A percentile compares a stretch with the other conserved stretches of the same genome.
These are phyloP conservation scores for Puccinia polysora DNA, from an alignment of 1,284 basidiomycete genomes.

Conservation along the genomic window DNA sequence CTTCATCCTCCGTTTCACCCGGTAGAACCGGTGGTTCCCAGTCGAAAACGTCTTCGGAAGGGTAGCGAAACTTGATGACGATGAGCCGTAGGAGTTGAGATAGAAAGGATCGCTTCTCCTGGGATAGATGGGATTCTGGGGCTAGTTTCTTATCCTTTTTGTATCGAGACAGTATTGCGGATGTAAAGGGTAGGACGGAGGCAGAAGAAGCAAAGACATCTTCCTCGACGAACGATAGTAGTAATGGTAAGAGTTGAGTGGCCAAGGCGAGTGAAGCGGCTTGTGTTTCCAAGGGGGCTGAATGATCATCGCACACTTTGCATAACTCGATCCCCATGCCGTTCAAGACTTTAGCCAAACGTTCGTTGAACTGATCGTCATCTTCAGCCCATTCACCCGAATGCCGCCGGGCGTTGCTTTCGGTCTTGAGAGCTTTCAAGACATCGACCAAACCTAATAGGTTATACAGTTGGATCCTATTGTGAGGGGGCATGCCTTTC, in stretches of 20 bases:
- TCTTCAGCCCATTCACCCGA: slow-evolving; percentile 58
- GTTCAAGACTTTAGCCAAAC: slow-evolving; percentile 78
- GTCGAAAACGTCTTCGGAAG: slow-evolving; percentile 61
- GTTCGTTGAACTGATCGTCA: slow-evolving; percentile 77
- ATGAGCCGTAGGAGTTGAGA: slow-evolving; percentile 72
- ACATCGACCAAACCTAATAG: slow-evolving; percentile 79
- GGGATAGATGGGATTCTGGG: slow-evolving; percentile 63
- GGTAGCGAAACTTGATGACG: slow-evolving; percentile 66
- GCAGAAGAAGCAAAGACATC: slow-evolving; percentile 78
- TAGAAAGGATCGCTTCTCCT: slow-evolving; percentile 73
- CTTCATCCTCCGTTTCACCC: slow-evolving; percentile 82
- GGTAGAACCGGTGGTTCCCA: slow-evolving; percentile 82
- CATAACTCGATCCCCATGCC: slow-evolving; percentile 75
- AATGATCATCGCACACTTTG: slow-evolving; percentile 67
- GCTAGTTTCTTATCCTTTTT: slow-evolving; percentile 69
- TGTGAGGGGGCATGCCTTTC: slow-evolving; percentile 87
- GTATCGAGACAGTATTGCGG: slow-evolving; percentile 71
- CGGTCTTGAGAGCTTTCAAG: slow-evolving; percentile 69
- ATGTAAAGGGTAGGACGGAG: slow-evolving; percentile 75
- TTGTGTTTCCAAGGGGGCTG: slow-evolving; percentile 55
- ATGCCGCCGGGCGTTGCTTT: slow-evolving; percentile 63
- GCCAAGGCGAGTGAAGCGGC: slow-evolving; percentile 67
- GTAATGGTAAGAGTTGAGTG: slow-evolving; percentile 68
- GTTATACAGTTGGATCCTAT: slow-evolving; percentile 85
- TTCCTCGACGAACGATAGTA: slow-evolving; percentile 84